Base-by-base conservation (phyloP, 305 asterid species). In the Plantago lanceolata region DNA sequence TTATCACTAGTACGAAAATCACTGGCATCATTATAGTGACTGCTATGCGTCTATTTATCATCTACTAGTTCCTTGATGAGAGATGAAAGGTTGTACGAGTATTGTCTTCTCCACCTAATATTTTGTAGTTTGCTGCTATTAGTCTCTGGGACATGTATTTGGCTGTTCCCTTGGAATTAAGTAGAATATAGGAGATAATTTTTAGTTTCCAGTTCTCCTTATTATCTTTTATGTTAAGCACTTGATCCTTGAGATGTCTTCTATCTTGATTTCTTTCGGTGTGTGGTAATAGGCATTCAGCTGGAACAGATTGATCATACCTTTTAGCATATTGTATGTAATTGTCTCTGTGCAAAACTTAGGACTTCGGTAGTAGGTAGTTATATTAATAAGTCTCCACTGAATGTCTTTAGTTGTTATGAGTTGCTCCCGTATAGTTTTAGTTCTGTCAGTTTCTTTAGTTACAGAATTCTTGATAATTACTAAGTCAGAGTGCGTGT, bases 251-350 rank as follows among this genome's bases (percentile, higher is more conserved):
- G 40, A 33, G 40, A 33, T 7, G 5, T 50, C 59, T 15, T 18
- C 8, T 17, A 2, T 8, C 29, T 20, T 33, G 50, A 53, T 49
- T 13, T 19, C 35, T 6, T 63, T 49, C 0, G 9, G 49, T 63
- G 19, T 19, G 52, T 29, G 28, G 28, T 31, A 40, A 3, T 50
- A 63, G 3, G 19, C 18, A 40, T 18, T 5, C 19, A 37, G 14
- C 35, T 48, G 58, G 48, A 63, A 29, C 16, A 15, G 59, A 63
- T 49, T 33, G 51, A 44, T 19, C 21, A 33, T 63, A 57, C 40
- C 45, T 61, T 49, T 26, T 21, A 28, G 13, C 5, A 9, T 11
- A 31, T 24, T 54, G 0, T 53, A 21, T 53, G n/a, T 53, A 40
- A n/a, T 33, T 18, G 3, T 52, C 50, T 35, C 7, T 43, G 9